These are phyloP conservation scores for Scedosporium aurantiacum DNA, from an alignment of 2,329 filamentous ascomycete genomes.

Conservation along the genomic window DNA sequence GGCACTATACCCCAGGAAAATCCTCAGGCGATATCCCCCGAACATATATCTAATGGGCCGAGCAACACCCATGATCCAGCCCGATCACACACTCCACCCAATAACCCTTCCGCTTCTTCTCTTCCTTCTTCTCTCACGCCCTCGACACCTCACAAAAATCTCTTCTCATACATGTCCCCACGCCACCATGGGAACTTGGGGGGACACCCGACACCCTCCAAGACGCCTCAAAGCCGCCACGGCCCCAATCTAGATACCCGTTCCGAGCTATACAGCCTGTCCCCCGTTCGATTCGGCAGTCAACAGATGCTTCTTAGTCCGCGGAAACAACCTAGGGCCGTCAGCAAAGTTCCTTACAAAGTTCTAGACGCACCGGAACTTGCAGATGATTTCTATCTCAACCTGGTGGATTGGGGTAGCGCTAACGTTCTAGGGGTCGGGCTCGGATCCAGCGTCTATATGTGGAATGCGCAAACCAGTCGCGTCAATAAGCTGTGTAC, in stretches of 20 bases:
- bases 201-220: conserved; percentile 78
- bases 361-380: conserved; percentile 92
- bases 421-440: conserved; percentile 91
- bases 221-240: conserved; percentile 80
- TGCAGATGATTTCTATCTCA: conserved; percentile 95
- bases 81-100: conserved; percentile 72
- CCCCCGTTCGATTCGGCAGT: conserved; percentile 83
- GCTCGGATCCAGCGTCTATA: conserved; percentile 85
- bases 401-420: conserved; percentile 94
- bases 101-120: conserved; percentile 45
- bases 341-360: conserved; percentile 96
- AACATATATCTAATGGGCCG: conserved; percentile 41
- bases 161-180: conserved; percentile 84
- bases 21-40: conserved; percentile 50
- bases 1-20: conserved; percentile 74
- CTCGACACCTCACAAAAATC: conserved; percentile 92
- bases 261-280: conserved; percentile 91
- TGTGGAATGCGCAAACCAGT: conserved; percentile 92
- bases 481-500: conserved; percentile 91
- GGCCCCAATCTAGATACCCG: conserved; percentile 80
- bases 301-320: conserved; percentile 90
- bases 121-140: conserved; percentile 73
- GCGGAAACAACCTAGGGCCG: conserved; percentile 74
- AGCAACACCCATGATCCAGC: conserved; percentile 49
- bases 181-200: conserved; percentile 56